Evolutionary conservation across 768 basidiomycete genomes (phyloP).

Genomic region (Amanita inopinata): DNA sequence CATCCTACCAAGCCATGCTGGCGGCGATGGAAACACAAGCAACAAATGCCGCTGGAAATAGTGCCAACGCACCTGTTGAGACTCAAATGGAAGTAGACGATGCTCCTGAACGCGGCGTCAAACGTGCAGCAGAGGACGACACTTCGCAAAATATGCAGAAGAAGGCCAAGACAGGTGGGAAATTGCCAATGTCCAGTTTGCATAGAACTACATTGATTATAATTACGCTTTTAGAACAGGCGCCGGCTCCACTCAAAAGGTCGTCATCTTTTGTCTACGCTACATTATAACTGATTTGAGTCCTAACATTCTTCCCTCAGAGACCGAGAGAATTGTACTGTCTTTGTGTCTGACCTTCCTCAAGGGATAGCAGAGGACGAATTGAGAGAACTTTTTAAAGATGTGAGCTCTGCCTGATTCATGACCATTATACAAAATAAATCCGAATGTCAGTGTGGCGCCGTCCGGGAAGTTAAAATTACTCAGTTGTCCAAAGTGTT

Average conservation of each 20-base stretch:
- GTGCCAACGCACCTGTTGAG: conserved; percentile 13
- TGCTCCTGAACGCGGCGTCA: conserved; percentile 32
- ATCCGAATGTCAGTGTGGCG: conserved; percentile 58
- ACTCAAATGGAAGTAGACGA: conserved; percentile 33
- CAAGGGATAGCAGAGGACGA: conserved; percentile 49
- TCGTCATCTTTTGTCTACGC: conserved; percentile 16
- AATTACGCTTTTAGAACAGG: conserved; percentile 29
- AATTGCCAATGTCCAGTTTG: not conserved
- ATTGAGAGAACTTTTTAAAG: conserved; percentile 70
- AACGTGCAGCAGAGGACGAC: conserved; percentile 57
- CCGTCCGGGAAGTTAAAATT: conserved; percentile 76
- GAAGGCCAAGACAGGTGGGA: conserved; percentile 52
- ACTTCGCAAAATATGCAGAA: conserved; percentile 34
- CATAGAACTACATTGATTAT: conserved; percentile 1
- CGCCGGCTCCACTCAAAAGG: conserved; percentile 50
- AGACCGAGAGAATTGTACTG: conserved; percentile 91
- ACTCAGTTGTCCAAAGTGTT: conserved; percentile 45
- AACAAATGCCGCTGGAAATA: conserved; percentile 20
- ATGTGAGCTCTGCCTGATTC: conserved; percentile 37
- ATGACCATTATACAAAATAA: not conserved
- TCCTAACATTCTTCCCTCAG: conserved; percentile 32
- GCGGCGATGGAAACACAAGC: conserved; percentile 32
- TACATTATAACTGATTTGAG: not conserved
- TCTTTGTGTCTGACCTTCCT: conserved; percentile 74
- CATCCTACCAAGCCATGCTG: conserved; percentile 40